These are phyloP conservation scores for Meira nashicola DNA, from an alignment of 1,284 basidiomycete species.

Conservation along the genomic window DNA sequence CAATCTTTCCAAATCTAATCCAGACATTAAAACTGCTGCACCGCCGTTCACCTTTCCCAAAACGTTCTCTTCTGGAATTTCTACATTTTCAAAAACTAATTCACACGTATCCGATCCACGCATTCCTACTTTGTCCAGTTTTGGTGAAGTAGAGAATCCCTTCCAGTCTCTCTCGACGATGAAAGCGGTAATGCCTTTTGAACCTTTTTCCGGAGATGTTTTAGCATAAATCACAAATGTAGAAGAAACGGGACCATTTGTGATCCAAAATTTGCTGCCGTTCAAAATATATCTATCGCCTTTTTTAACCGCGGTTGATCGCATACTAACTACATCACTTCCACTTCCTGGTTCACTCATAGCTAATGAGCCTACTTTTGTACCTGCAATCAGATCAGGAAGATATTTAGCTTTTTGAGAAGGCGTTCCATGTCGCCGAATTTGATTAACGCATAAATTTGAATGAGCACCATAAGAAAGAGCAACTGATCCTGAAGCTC, in stretches of 20 bases:
- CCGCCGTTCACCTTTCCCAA: slow-evolving; percentile 75
- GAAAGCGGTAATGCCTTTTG: slow-evolving; percentile 88
- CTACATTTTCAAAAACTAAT: slow-evolving; percentile 83
- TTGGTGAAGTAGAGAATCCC: slow-evolving; percentile 83
- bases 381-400: slow-evolving; percentile 71
- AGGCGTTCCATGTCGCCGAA: slow-evolving; percentile 78
- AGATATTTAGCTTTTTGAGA: slow-evolving; percentile 83
- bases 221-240: slow-evolving; percentile 92
- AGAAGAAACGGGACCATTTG: slow-evolving; percentile 82
- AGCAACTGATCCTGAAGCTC: slow-evolving; percentile 81
- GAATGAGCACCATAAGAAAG: slow-evolving; percentile 85
- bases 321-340: slow-evolving; percentile 90
- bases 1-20: slow-evolving; percentile 83
- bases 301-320: slow-evolving; percentile 70
- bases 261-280: slow-evolving; percentile 92
- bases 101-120: slow-evolving; percentile 91
- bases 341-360: slow-evolving; percentile 90
- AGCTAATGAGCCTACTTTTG: slow-evolving; percentile 81
- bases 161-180: slow-evolving; percentile 74
- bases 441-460: slow-evolving; percentile 59
- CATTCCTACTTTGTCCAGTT: slow-evolving; percentile 95
- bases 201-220: slow-evolving; percentile 69
- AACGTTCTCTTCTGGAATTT: slow-evolving; percentile 78
- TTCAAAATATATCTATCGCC: slow-evolving; percentile 69
- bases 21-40: slow-evolving; percentile 84